These are phyloP conservation scores for Pseudonectria buxi DNA, from an alignment of 2,329 filamentous ascomycete species.

Conservation along the genomic window DNA sequence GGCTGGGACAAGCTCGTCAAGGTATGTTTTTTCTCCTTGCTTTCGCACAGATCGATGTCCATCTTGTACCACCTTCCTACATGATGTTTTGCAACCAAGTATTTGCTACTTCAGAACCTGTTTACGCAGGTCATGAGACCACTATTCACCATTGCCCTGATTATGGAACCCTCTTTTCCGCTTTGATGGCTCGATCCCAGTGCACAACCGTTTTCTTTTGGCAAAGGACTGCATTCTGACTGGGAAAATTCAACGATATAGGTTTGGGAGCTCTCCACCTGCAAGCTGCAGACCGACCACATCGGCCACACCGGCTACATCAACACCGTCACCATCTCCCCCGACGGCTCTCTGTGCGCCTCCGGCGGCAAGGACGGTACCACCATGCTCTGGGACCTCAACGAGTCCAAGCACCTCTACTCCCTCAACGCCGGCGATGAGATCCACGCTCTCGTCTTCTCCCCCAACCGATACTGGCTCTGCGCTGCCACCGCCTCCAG, in stretches of 20 bases:
- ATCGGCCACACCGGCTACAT: slow-evolving; percentile 99
- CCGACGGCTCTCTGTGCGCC: slow-evolving; percentile 96
- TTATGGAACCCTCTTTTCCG: slow-evolving; percentile 27
- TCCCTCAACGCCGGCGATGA: slow-evolving; percentile 98
- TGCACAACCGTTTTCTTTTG: no score
- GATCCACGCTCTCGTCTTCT: slow-evolving; percentile 99
- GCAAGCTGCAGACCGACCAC: slow-evolving; percentile 99
- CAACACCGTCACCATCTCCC: slow-evolving; percentile 99
- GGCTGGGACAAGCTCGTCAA: slow-evolving; percentile 99
- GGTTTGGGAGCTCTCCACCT: slow-evolving; percentile 99
- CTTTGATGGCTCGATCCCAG: background rate
- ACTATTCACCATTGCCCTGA: slow-evolving; percentile 84
- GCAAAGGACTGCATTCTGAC: no score
- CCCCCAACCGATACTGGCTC: slow-evolving; percentile 99
- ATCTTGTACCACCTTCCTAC: slow-evolving; percentile 29
- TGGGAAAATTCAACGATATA: slow-evolving; percentile 30
- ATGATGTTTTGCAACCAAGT: slow-evolving; percentile 96
- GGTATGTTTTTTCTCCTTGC: slow-evolving; percentile 55
- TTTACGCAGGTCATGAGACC: slow-evolving; percentile 84
- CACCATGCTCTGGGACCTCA: slow-evolving; percentile 99
- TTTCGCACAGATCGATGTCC: background rate
- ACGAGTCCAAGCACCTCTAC: slow-evolving; percentile 99
- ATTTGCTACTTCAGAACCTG: slow-evolving; percentile 99
- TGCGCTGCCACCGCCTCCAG: slow-evolving; percentile 94
- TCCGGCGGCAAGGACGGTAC: slow-evolving; percentile 99